These are phyloP conservation scores for Wickerhamomyces canadensis DNA, from an alignment of 805 yeast species.

Conservation along the genomic window DNA sequence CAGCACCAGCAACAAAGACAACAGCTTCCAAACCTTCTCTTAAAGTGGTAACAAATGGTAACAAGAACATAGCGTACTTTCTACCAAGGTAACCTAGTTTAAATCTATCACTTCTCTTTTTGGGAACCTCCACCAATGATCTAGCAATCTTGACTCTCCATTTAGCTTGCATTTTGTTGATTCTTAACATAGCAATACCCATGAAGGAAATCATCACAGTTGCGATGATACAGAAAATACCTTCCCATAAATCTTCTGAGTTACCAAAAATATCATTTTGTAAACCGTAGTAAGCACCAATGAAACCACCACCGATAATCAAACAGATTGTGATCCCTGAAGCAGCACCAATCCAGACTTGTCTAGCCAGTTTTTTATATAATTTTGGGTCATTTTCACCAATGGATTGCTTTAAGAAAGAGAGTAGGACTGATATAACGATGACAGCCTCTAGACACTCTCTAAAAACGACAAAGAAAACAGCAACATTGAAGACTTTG, in stretches of 20 bases:
- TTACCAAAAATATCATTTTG: conserved; percentile 78
- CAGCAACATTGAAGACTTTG: conserved; percentile 34
- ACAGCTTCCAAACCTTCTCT: conserved; percentile 98
- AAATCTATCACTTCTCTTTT: conserved; percentile 43
- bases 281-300: conserved; percentile 84
- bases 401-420: conserved; percentile 86
- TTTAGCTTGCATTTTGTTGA: conserved; percentile 93
- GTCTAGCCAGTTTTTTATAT: conserved; percentile 60
- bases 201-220: conserved; percentile 81
- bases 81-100: conserved; percentile 49
- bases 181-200: conserved; percentile 96
- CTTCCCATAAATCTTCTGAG: conserved; percentile 97
- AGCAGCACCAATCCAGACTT: conserved; percentile 82
- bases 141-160: conserved; percentile 94
- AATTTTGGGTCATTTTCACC: conserved; percentile 46
- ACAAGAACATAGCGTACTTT: conserved; percentile 82
- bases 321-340: conserved; percentile 76
- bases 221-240: conserved; percentile 87
- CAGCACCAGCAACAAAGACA: conserved; percentile 95
- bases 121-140: conserved; percentile 63
- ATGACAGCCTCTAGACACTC: conserved; percentile 91
- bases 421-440: conserved; percentile 84
- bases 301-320: conserved; percentile 84
- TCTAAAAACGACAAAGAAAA: conserved; percentile 88
- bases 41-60: conserved; percentile 85